Evolutionary conservation across 2,329 filamentous ascomycete genomes (phyloP).

Genomic region (Arthroderma sp.): DNA sequence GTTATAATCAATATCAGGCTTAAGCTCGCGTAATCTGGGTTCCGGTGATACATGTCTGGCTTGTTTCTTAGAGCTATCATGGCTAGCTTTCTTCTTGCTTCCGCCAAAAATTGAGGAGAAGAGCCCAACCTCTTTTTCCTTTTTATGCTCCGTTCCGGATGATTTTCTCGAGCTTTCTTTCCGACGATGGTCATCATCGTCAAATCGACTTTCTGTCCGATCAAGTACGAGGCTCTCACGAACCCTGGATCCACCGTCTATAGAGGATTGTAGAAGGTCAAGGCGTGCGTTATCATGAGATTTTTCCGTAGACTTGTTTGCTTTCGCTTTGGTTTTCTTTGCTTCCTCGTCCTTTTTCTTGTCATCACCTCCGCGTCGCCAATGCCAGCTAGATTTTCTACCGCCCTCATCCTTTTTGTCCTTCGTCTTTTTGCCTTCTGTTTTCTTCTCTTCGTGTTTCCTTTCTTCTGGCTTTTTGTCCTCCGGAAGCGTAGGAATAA

Average conservation of each 20-base stretch:
- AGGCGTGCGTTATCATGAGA: constrained; percentile 66
- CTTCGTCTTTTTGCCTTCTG: constrained; percentile 50
- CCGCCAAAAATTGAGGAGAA: constrained; percentile 89
- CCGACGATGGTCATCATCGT: constrained; percentile 48
- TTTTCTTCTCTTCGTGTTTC: constrained; percentile 48
- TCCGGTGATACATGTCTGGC: constrained; percentile 70
- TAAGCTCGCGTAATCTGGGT: constrained; percentile 56
- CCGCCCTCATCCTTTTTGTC: constrained; percentile 59
- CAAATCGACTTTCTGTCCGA: constrained; percentile 60
- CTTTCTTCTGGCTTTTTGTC: constrained; percentile 63
- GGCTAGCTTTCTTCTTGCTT: constrained; percentile 72
- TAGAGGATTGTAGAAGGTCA: constrained; percentile 76
- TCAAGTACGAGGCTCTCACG: constrained; percentile 78
- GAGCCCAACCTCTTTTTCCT: constrained; percentile 76
- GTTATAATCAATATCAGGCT: constrained; percentile 84
- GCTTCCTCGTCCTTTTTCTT: constrained; percentile 40
- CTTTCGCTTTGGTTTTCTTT: constrained; percentile 55
- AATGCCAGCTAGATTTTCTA: constrained; percentile 65
- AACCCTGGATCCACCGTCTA: constrained; percentile 43
- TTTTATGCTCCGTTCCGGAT: constrained; percentile 55
- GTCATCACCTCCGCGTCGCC: constrained; percentile 56
- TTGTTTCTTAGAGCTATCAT: constrained; percentile 42
- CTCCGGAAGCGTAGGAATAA: constrained; percentile 63
- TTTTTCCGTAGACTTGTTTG: constrained; percentile 39
- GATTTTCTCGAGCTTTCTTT: constrained; percentile 69